A percentile compares a stretch with the other conserved stretches of the same genome.
Evolutionary conservation across 257 asterid genomes (phyloP).

Genomic region (Fraxinus cuspidata): DNA sequence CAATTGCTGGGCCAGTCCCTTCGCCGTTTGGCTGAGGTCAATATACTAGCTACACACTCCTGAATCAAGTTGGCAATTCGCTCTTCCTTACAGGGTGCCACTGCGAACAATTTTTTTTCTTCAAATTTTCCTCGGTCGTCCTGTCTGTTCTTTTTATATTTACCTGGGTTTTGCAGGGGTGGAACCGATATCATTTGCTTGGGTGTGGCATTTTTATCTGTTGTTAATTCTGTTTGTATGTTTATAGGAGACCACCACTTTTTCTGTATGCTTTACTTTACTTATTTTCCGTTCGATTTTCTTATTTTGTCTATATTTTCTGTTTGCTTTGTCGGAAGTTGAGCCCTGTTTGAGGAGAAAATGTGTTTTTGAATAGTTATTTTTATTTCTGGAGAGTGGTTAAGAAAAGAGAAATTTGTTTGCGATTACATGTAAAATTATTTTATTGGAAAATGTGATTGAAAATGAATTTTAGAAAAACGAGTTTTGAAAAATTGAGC

Average conservation of each 20-base stretch:
- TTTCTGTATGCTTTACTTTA: not conserved
- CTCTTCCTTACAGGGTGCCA: not conserved
- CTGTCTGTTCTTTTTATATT: not conserved
- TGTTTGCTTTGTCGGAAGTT: too few species aligned
- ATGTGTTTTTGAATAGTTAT: too few species aligned
- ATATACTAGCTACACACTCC: not conserved
- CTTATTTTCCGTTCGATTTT: not conserved
- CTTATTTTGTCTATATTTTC: not conserved
- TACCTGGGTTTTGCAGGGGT: not conserved
- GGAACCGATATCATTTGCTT: not conserved
- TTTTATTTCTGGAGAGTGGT: too few species aligned
- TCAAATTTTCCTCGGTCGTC: not conserved
- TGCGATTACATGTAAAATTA: too few species aligned
- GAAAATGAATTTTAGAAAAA: too few species aligned
- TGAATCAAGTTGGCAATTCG: not conserved
- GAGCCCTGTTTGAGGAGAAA: too few species aligned
- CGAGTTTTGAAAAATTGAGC: too few species aligned
- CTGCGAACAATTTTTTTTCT: not conserved
- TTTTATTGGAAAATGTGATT: too few species aligned
- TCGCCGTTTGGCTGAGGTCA: conserved; percentile 76
- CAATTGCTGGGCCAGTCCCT: conserved; percentile 87
- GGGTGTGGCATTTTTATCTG: not conserved
- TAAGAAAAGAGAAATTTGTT: too few species aligned
- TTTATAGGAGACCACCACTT: not conserved
- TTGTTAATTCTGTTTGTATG: not conserved